Conservation (phyloP, 768 basidiomycete species). For the Macrocybe gigantea region DNA sequence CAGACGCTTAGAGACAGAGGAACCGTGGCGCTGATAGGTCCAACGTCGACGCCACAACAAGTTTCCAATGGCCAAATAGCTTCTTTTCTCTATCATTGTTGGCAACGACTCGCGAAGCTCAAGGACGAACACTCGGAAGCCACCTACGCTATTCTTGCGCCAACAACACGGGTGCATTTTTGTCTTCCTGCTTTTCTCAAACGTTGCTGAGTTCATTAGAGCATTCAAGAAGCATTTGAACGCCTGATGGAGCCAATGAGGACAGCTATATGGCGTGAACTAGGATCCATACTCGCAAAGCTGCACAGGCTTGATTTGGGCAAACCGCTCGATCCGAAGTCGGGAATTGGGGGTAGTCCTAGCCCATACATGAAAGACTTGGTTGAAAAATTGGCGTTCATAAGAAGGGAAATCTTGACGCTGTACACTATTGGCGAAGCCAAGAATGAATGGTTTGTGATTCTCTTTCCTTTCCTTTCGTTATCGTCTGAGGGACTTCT, state of each 20-base stretch:
- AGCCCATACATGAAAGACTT: conserved; percentile 92
- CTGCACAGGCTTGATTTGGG: conserved; percentile 84
- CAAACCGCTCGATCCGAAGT: conserved; percentile 60
- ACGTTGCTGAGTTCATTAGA: conserved; percentile 29
- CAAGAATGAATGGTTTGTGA: conserved; percentile 61
- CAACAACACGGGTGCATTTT: conserved; percentile 48
- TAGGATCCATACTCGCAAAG: conserved; percentile 70
- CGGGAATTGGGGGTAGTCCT: conserved; percentile 51
- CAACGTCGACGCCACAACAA: conserved; percentile 75
- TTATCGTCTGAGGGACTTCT: not conserved
- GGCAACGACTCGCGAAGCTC: conserved; percentile 59
- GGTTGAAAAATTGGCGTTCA: conserved; percentile 77
- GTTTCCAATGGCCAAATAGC: conserved; percentile 71
- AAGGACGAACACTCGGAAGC: conserved; percentile 59
- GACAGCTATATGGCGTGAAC: conserved; percentile 71
- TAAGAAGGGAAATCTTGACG: conserved; percentile 72
- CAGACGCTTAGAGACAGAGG: conserved; percentile 76
- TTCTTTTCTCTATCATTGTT: conserved; percentile 75
- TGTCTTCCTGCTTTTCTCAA: conserved; percentile 1
- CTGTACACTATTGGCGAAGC: conserved; percentile 70
- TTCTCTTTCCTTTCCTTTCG: conserved; percentile 2
- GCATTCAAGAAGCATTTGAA: conserved; percentile 44
- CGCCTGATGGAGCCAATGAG: conserved; percentile 57
- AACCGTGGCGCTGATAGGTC: conserved; percentile 69
- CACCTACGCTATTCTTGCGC: conserved; percentile 49